phyloP scores from a whole-genome alignment of 257 asterid genomes.

The Lycium ferocissimum region DNA sequence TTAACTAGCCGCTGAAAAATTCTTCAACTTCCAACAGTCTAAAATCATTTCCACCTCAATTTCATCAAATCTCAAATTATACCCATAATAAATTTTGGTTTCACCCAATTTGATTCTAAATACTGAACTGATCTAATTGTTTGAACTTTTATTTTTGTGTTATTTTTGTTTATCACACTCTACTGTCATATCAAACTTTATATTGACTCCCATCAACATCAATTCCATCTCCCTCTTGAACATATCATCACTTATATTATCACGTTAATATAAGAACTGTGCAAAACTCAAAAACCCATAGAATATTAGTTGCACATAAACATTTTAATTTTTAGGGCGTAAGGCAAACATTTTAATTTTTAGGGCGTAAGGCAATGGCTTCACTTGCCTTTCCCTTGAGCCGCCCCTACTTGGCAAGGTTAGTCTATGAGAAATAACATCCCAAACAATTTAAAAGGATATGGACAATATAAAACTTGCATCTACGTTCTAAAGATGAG shows the following conservation, averaged over 20 bases:
- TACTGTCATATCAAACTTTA: neutral
- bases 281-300: neutral
- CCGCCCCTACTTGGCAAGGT: neutral
- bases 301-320: neutral
- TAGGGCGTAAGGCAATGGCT: neutral
- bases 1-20: neutral
- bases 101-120: neutral
- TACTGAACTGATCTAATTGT: neutral
- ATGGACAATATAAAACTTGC: conserved; percentile 11
- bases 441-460: neutral
- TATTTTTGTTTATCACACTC: neutral
- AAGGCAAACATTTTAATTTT: conserved; percentile 3
- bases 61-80: neutral
- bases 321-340: too few relatives aligned
- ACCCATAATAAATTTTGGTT: neutral
- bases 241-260: neutral
- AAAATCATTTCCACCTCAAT: conserved; percentile 16
- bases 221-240: neutral
- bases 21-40: conserved; percentile 5
- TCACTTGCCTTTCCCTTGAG: conserved; percentile 1
- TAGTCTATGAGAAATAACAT: neutral
- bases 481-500: conserved; percentile 2
- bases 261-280: neutral
- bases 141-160: neutral
- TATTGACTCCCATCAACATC: conserved; percentile 2